phyloP scores from a whole-genome alignment of 2,329 filamentous ascomycete genomes.

The Ophidiomyces ophidiicola region DNA sequence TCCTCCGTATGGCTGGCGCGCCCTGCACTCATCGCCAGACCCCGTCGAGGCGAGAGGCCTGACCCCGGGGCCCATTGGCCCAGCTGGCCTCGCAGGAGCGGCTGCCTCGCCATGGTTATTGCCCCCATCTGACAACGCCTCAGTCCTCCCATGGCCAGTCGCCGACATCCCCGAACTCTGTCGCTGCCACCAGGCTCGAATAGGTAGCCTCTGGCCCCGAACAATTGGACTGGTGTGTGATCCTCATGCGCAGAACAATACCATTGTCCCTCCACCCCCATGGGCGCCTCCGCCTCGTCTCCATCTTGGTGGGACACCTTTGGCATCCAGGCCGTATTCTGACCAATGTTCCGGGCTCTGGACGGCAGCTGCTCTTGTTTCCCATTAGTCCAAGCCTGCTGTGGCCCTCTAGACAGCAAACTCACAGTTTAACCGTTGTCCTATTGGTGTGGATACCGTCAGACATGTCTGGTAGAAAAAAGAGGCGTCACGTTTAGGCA shows the following conservation, averaged over 20 bases:
- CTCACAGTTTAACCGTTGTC: constrained; percentile 1
- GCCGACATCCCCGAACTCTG: not conserved
- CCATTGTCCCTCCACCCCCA: not conserved
- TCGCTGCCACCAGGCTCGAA: constrained; percentile 5
- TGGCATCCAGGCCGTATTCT: not conserved
- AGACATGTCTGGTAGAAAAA: not conserved
- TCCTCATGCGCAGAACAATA: constrained; percentile 11
- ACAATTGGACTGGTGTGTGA: constrained; percentile 5
- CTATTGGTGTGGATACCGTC: constrained; percentile 6
- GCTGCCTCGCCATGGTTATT: too few relatives aligned
- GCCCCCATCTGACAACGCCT: too few relatives aligned
- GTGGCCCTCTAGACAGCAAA: not conserved
- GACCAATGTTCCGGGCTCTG: not conserved
- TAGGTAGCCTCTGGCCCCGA: constrained; percentile 5
- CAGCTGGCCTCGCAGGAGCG: too few relatives aligned
- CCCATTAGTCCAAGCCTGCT: not conserved
- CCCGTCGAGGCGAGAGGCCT: too few relatives aligned
- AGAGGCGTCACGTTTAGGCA: constrained; percentile 2
- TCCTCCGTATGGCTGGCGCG: too few relatives aligned
- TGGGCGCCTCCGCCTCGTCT: not conserved
- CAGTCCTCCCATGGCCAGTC: too few relatives aligned
- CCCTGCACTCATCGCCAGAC: too few relatives aligned
- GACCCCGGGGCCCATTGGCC: too few relatives aligned
- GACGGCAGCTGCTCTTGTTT: not conserved
- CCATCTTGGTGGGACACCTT: not conserved